Base-by-base conservation (phyloP, 2,329 filamentous ascomycete species). In the Tolypocladium cylindrosporum region DNA sequence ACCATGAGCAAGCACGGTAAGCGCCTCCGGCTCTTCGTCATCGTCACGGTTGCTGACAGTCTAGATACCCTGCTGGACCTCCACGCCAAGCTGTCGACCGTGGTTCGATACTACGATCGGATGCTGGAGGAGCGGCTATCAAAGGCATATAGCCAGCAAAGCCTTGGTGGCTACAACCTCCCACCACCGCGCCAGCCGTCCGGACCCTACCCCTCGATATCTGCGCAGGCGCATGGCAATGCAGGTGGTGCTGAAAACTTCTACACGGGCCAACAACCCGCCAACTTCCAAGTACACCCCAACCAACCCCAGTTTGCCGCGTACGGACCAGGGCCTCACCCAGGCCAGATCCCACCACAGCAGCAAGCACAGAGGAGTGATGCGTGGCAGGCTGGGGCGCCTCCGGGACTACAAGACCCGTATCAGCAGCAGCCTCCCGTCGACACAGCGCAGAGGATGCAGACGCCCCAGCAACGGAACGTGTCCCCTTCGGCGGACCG, bases 1-100 rank as follows among this genome's bases (percentile, higher is more conserved):
- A 97, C 94, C 0, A 97, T 99, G 94, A 97, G 94, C 82, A 99
- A 99, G 74, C 94, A 97, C 72, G 92, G 90, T 90, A 77, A 70
- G 84, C 74, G 2, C 27, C 7, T 10, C 21, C 24, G 8, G 14
- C 24, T 7, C 19, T 52, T 24, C 54, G 19, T 31, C 10, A 6
- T 31, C 27, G 14, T 13, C 31, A 6, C 48, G 9, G 14, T 19
- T 45, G 39, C 61, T 69, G 59, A 71, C 61, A 16, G 19, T 48
- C 19, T 61, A 94, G 92, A 99, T 71, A 94, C 93, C 0, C 80
- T 99, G 11, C 82, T 97, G 31, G 94, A 99, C 71, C 79, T 99
- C 0, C 94, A 99, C 70, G 89, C 91, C 21, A 99, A 99, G 71
- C 79, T 99, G 31, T 94, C 93, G 0, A 97, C 93, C 0, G 94